phyloP scores from a whole-genome alignment of 2,329 filamentous ascomycete species.

The Pseudofabraea citricarpa region DNA sequence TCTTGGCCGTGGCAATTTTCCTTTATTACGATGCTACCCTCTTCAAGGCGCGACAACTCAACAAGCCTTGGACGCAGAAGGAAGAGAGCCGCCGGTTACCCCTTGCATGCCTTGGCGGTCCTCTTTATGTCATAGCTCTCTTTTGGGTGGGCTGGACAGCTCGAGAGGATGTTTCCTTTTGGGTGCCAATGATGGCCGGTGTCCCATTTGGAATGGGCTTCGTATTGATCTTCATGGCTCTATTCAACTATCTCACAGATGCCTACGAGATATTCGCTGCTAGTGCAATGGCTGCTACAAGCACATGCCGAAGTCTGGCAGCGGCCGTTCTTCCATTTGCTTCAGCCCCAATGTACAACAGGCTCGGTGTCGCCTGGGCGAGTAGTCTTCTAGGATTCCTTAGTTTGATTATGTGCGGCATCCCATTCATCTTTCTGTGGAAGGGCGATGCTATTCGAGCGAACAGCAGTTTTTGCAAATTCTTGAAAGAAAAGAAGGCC shows the following conservation, averaged over 20 bases:
- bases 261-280: constrained; percentile 55
- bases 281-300: constrained; percentile 43
- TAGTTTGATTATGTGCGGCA: constrained; percentile 40
- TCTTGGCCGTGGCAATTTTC: constrained; percentile 46
- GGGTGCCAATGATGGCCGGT: constrained; percentile 51
- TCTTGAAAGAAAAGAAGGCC: constrained; percentile 34
- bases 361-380: constrained; percentile 39
- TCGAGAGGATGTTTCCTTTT: constrained; percentile 46
- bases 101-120: constrained; percentile 43
- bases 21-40: constrained; percentile 46
- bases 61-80: constrained; percentile 43
- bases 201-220: constrained; percentile 47
- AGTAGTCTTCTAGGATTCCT: constrained; percentile 45
- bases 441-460: constrained; percentile 42
- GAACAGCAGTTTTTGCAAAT: constrained; percentile 44
- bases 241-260: constrained; percentile 55
- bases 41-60: constrained; percentile 41
- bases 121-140: constrained; percentile 38
- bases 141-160: constrained; percentile 57
- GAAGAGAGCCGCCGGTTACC: constrained; percentile 46
- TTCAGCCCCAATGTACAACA: constrained; percentile 38
- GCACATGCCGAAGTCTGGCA: constrained; percentile 32
- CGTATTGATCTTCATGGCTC: constrained; percentile 53
- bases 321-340: constrained; percentile 44
- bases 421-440: constrained; percentile 46